Base-by-base conservation (phyloP, 139 green algal species). In the Coccomyxa sp. region DNA sequence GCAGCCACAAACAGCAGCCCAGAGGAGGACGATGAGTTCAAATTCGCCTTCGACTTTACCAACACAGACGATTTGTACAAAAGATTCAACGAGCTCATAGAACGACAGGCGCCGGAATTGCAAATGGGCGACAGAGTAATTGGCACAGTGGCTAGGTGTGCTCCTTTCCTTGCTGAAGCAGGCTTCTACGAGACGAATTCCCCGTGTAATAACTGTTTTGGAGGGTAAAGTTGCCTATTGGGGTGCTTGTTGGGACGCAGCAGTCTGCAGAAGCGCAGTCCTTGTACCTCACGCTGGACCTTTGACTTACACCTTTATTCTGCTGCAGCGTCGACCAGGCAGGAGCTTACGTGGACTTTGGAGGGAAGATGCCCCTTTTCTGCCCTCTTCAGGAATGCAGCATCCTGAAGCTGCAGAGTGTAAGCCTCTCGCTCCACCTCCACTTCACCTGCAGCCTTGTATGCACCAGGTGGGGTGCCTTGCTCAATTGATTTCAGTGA, bases 281-380 rank as follows among this genome's bases (percentile, higher is more conserved):
- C n/a, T n/a, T n/a, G n/a, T n/a, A n/a, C n/a, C n/a, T 24, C 14
- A 34, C 68, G 5, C 10, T 34, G 16, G 36, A 16, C 29, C n/a
- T 54, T 12, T 55, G 4, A n/a, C 33, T 37, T 10, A 64, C 39
- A 38, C 6, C 22, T 38, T 37, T 39, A 14, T 39, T 10, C 72
- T 12, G 10, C 24, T 74, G 39, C 54, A 78, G 72, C 16, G 82
- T 97, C 4, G 93, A 98, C 81, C 86, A 93, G 55, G 89, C 91
- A 39, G 96, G 94, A 39, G 96, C 92, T 1, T 96, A 94, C 73
- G 89, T 98, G 14, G 96, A 99, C 76, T 93, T 98, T 64, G 96
- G 96, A 55, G 91, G 89, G 37, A 99, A 99, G 90, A 86, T 88
- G 27, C 82, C 91, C 4, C 96, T 93, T 55, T 95, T 96, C 78